Base-by-base conservation (phyloP, 2,329 filamentous ascomycete genomes). In the Myriosclerotinia duriaeana region DNA sequence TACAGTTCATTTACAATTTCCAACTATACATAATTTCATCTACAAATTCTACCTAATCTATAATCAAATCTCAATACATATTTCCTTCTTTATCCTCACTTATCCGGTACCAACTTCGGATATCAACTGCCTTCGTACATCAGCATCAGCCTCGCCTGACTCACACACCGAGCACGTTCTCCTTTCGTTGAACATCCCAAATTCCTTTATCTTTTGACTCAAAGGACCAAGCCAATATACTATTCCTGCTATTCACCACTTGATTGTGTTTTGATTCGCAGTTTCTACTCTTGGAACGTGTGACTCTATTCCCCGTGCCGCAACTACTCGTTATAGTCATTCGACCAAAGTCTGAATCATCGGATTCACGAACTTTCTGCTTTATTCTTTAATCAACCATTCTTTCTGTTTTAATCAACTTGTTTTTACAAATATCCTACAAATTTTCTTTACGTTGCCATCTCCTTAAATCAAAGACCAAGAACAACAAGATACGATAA, bases 71-170 rank as follows among this genome's bases (percentile, higher is more conserved):
- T 34, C 30, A 34, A 34, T 34, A 12, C 42, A 48, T 11, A 36
- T 38, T 38, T 50, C 30, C 58, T 20, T 40, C 44, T 38, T 40
- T 50, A 50, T 61, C 58, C 44, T 50, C 46, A 40, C 58, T 61
- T 50, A 61, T 61, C 58, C 58, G 44, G 9, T 26, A 26, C 50
- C 38, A 44, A 50, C 34, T 26, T 50, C 46, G 30, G 58, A 50
- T 34, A 34, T 34, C 30, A 34, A 34, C 30, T 34, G 30, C 6
- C 30, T 34, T 5, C 30, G 30, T 1, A 34, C 30, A 34, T 34
- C 58, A 61, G 58, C 11, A 48, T 60, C 58, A 61, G 58, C 58
- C 58, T 61, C 44, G 36, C 20, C 60, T 63, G 48, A 63, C 48
- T 63, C 60, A 63, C 48, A 40, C 48, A 11, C 48, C 60, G 15